Conservation (phyloP, 768 basidiomycete genomes). For the Auricularia sp. region DNA sequence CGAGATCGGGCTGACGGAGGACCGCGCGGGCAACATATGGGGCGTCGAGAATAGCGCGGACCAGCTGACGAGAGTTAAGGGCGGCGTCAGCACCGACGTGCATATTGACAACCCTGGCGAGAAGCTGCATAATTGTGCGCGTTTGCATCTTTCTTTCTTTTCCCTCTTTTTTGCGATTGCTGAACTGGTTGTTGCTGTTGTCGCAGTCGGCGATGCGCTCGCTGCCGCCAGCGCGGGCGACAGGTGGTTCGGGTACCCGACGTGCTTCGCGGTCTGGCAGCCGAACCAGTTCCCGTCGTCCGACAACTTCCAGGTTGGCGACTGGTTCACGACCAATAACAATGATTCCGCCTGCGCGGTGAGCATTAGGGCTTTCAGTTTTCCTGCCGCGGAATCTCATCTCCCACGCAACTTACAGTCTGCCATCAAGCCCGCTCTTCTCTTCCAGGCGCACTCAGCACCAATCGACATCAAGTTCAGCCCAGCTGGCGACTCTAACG, state of each 20-base stretch:
- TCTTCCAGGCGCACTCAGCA: conserved; percentile 4
- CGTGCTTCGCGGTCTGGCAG: neutral
- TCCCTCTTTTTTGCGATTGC: neutral
- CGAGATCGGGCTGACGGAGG: neutral
- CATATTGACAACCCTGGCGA: neutral
- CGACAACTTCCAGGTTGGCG: neutral
- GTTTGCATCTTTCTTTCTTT: neutral
- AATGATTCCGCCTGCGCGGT: neutral
- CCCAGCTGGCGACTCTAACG: neutral
- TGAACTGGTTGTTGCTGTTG: neutral
- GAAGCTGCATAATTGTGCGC: neutral
- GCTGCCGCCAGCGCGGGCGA: neutral
- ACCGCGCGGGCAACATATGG: neutral
- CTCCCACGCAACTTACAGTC: neutral
- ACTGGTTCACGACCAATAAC: neutral
- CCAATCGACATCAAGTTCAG: conserved; percentile 6
- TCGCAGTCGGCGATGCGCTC: neutral
- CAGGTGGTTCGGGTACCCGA: neutral
- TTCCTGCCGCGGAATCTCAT: neutral
- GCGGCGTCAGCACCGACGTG: neutral
- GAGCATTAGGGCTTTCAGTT: neutral
- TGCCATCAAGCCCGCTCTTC: neutral
- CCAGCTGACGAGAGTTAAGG: neutral
- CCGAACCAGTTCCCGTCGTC: neutral
- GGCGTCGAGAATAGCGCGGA: neutral